Conservation (phyloP, 352 stramenopile genomes). For the Pythium rishiriense region DNA sequence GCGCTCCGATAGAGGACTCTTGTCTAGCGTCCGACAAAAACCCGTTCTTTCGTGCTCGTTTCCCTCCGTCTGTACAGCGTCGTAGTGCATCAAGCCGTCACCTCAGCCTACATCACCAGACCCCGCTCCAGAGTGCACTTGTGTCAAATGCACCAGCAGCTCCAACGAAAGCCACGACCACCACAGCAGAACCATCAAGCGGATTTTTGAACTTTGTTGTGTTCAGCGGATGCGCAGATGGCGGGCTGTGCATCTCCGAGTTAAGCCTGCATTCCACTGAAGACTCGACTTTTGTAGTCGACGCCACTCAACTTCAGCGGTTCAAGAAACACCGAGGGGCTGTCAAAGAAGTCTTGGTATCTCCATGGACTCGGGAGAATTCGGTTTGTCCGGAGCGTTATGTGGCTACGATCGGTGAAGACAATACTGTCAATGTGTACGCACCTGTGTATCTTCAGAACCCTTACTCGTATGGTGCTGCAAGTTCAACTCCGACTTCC, state of each 20-base stretch:
- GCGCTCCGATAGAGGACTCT: constrained; percentile 31
- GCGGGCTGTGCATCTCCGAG: constrained; percentile 56
- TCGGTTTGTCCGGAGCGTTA: constrained; percentile 52
- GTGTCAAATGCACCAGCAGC: constrained; percentile 10
- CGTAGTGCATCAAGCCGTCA: constrained; percentile 39
- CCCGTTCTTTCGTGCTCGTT: constrained; percentile 59
- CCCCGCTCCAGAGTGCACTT: constrained; percentile 3
- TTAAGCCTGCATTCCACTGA: constrained; percentile 37
- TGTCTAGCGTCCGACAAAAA: constrained; percentile 57
- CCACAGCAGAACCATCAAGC: constrained; percentile 9
- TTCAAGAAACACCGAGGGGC: constrained; percentile 63
- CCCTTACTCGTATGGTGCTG: constrained; percentile 22
- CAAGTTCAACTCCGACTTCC: background rate
- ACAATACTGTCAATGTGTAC: constrained; percentile 63
- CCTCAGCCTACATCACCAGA: constrained; percentile 27
- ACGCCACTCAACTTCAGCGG: constrained; percentile 44
- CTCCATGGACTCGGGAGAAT: constrained; percentile 35
- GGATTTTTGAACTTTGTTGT: constrained; percentile 60
- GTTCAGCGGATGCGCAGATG: constrained; percentile 67
- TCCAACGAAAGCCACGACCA: background rate
- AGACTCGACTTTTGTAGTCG: constrained; percentile 36
- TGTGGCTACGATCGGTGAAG: constrained; percentile 59
- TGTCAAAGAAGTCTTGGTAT: constrained; percentile 69
- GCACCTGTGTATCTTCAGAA: constrained; percentile 56
- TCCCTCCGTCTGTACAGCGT: constrained; percentile 33